Conservation (phyloP, 345 rosid genomes). For the Eucalyptus marginata region DNA sequence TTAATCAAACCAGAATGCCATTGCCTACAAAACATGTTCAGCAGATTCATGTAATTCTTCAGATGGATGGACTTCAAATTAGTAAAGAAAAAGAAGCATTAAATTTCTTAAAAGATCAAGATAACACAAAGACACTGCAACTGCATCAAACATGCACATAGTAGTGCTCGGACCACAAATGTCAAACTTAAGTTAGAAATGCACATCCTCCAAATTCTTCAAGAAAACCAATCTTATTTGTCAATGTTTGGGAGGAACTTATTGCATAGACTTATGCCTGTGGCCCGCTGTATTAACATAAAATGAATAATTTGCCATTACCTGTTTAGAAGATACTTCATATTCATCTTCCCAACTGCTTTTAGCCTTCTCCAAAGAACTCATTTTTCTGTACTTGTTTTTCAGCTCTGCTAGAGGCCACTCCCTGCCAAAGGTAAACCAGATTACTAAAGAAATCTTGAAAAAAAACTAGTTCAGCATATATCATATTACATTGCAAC, state of each 20-base stretch:
- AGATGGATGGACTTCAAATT: background rate
- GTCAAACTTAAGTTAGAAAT: background rate
- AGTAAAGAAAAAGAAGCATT: background rate
- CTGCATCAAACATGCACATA: background rate
- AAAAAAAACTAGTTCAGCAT: background rate
- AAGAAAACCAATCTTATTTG: background rate
- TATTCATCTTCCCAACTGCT: constrained; percentile 95
- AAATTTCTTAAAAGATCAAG: background rate
- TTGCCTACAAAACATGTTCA: background rate
- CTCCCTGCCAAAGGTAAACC: constrained; percentile 39
- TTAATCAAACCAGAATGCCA: background rate
- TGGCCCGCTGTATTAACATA: background rate
- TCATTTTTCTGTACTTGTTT: constrained; percentile 65
- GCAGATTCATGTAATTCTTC: background rate
- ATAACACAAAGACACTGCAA: background rate
- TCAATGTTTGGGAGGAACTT: background rate
- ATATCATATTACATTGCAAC: constrained; percentile 15
- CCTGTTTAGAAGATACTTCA: constrained; percentile 94
- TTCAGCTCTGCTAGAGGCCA: constrained; percentile 76
- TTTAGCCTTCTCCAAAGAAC: constrained; percentile 66
- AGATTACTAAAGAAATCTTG: background rate
- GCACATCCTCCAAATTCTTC: background rate
- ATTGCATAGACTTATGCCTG: background rate
- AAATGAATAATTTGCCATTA: background rate
- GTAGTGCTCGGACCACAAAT: background rate